Percentiles rank a stretch among this genome's conserved stretches.
Evolutionary conservation across 176 grass and related monocot genomes (phyloP).

Genomic region (Juncus inflexus): DNA sequence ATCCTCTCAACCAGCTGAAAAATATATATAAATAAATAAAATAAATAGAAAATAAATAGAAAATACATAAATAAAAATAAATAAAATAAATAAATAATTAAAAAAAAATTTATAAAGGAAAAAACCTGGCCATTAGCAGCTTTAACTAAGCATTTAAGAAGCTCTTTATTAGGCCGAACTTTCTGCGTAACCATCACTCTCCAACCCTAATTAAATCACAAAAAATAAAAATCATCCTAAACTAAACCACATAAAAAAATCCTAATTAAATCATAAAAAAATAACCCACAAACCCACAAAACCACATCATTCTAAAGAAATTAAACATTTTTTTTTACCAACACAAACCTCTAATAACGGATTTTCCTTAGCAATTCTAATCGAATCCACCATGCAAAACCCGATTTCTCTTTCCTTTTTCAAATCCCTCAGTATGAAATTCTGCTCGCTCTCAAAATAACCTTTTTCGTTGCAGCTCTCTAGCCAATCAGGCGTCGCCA

Average conservation of each 20-base stretch:
- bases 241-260: background rate
- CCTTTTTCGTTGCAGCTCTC: constrained; percentile 59
- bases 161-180: constrained; percentile 54
- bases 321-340: constrained; percentile 4
- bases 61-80: constrained; percentile 4
- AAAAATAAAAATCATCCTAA: constrained; percentile 2
- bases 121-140: constrained; percentile 66
- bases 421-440: constrained; percentile 74
- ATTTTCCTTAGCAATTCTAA: constrained; percentile 38
- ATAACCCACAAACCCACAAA: constrained; percentile 4
- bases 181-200: constrained; percentile 75
- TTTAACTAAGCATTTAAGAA: constrained; percentile 72
- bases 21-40: constrained; percentile 13
- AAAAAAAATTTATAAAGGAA: too few species aligned
- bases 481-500: constrained; percentile 83
- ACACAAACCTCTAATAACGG: constrained; percentile 62
- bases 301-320: constrained; percentile 22
- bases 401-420: constrained; percentile 83
- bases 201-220: constrained; percentile 48
- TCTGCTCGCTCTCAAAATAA: constrained; percentile 69
- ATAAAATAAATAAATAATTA: constrained; percentile 16
- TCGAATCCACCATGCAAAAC: constrained; percentile 68
- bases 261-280: too few species aligned
- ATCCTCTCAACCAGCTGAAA: constrained; percentile 36
- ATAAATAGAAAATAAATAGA: constrained; percentile 26